These are phyloP conservation scores for Hirsutella minnesotensis DNA, from an alignment of 2,329 filamentous ascomycete species.

Conservation along the genomic window DNA sequence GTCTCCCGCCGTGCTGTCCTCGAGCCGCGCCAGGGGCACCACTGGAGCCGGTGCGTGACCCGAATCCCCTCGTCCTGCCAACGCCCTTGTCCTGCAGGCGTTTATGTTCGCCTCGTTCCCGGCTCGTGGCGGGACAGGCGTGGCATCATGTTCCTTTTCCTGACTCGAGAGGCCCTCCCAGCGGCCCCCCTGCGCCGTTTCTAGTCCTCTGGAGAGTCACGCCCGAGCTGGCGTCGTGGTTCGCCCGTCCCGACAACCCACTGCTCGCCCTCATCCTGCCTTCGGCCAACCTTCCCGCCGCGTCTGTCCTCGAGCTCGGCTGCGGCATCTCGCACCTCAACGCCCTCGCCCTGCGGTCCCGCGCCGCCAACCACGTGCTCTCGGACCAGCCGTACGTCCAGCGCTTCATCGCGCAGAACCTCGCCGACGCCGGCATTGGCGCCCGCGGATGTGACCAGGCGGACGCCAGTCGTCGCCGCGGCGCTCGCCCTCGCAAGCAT, in stretches of 20 bases:
- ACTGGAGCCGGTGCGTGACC: conserved; percentile 36
- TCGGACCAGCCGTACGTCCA: conserved; percentile 85
- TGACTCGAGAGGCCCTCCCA: too few relatives aligned
- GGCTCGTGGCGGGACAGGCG: too few relatives aligned
- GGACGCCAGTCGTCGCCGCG: conserved; percentile 4
- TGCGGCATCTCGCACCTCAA: conserved; percentile 78
- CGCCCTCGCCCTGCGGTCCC: conserved; percentile 53
- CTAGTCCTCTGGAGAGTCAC: conserved; percentile 86
- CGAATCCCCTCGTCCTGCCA: too few relatives aligned
- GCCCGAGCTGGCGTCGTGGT: conserved; percentile 70
- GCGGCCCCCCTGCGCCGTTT: too few relatives aligned
- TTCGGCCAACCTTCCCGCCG: conserved; percentile 6
- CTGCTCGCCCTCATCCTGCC: conserved; percentile 46
- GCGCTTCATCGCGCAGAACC: conserved; percentile 63
- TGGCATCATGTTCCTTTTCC: too few relatives aligned
- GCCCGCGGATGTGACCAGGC: not conserved
- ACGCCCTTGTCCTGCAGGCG: too few relatives aligned
- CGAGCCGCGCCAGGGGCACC: conserved; percentile 52
- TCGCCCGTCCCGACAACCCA: conserved; percentile 50
- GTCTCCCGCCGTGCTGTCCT: conserved; percentile 71
- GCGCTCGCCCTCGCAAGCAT: not conserved
- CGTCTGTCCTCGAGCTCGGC: conserved; percentile 70
- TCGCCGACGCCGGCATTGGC: conserved; percentile 48
- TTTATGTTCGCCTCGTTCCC: too few relatives aligned
- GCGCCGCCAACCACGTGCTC: conserved; percentile 55